Percentiles rank a stretch among this genome's conserved stretches.
Conservation (phyloP, 768 basidiomycete species). For the Kwoniella botswanensis region DNA sequence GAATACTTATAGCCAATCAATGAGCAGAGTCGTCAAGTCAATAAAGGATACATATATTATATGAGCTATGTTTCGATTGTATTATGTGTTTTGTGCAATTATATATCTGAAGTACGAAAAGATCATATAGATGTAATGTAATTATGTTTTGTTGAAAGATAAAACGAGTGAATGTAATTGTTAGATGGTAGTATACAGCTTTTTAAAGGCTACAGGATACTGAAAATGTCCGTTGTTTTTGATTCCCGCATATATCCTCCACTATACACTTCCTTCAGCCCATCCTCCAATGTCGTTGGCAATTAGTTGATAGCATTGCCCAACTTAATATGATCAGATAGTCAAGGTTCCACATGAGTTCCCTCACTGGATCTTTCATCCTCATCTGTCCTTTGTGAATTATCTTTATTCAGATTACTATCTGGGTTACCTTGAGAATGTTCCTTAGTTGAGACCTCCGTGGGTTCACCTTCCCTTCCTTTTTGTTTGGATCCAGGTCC, state of each 20-base stretch:
- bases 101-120: too few species aligned
- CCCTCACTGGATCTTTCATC: conserved; percentile 17
- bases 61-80: too few species aligned
- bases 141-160: too few species aligned
- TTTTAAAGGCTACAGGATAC: too few species aligned
- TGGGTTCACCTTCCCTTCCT: conserved; percentile 1
- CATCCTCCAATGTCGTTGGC: neutral
- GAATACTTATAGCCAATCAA: too few species aligned
- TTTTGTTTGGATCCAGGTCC: neutral
- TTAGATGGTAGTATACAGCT: too few species aligned
- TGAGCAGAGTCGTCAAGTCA: too few species aligned
- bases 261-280: neutral
- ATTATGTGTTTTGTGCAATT: too few species aligned
- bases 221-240: neutral
- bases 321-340: conserved; percentile 1
- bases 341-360: conserved; percentile 29
- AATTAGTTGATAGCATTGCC: neutral
- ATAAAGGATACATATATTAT: too few species aligned
- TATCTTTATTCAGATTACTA: conserved; percentile 11
- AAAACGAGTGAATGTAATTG: too few species aligned
- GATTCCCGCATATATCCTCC: neutral
- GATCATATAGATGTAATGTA: too few species aligned
- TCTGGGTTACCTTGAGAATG: conserved; percentile 2
- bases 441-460: conserved; percentile 10
- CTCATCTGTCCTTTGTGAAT: conserved; percentile 19